Conservation (phyloP, 371 early-diverging fungal species). For the Mortierella sp. region DNA sequence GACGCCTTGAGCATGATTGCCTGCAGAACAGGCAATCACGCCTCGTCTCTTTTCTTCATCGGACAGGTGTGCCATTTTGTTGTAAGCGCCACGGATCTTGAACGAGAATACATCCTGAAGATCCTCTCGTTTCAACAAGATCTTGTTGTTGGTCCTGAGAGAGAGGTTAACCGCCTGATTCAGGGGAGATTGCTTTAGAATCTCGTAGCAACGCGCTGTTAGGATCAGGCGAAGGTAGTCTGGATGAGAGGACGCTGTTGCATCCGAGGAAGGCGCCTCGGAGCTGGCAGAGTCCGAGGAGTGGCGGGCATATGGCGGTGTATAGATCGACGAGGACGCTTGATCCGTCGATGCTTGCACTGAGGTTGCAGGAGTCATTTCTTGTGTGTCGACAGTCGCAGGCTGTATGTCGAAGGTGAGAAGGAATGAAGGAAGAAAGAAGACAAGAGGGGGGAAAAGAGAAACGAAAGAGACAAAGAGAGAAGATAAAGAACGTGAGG, state of each 20-base stretch:
- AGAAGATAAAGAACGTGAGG: neutral
- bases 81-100: conserved; percentile 97
- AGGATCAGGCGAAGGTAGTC: conserved; percentile 93
- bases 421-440: no score
- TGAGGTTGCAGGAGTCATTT: neutral
- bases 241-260: conserved; percentile 45
- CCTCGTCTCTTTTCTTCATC: conserved; percentile 82
- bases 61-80: conserved; percentile 84
- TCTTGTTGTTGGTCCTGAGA: conserved; percentile 66
- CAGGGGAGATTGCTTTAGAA: conserved; percentile 92
- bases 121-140: conserved; percentile 95
- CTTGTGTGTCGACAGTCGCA: no score
- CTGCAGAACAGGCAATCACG: conserved; percentile 96
- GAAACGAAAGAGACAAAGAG: neutral
- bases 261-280: neutral
- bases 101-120: conserved; percentile 97
- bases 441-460: neutral
- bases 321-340: neutral
- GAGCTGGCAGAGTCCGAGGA: neutral
- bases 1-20: conserved; percentile 96
- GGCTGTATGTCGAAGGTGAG: no score
- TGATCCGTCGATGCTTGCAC: neutral
- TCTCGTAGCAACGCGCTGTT: conserved; percentile 91
- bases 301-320: neutral
- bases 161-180: conserved; percentile 85